phyloP scores from a whole-genome alignment of 2,329 filamentous ascomycete genomes.

The Hymenotorrendiella dingleyae region DNA sequence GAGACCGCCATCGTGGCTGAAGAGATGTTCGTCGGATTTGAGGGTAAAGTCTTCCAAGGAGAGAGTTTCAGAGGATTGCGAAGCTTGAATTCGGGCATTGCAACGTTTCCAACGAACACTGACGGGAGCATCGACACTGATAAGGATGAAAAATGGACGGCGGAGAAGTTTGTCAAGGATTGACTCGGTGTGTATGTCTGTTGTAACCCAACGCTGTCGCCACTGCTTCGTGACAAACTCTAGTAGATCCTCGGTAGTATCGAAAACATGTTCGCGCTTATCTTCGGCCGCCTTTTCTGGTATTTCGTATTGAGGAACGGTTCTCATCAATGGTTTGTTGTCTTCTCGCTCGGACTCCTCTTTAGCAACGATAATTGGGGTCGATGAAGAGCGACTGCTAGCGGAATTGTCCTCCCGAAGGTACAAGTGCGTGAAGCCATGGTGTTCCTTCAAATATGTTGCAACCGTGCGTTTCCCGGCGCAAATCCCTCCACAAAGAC shows the following conservation, averaged over 20 bases:
- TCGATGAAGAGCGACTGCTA: neutral
- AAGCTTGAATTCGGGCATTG: constrained; percentile 42
- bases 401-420: constrained; percentile 36
- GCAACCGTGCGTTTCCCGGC: constrained; percentile 88
- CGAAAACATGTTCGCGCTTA: constrained; percentile 42
- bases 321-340: constrained; percentile 1
- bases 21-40: constrained; percentile 68
- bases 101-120: constrained; percentile 78
- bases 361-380: neutral
- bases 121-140: constrained; percentile 87
- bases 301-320: constrained; percentile 8
- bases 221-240: constrained; percentile 83
- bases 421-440: constrained; percentile 71
- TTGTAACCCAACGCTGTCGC: constrained; percentile 80
- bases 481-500: constrained; percentile 80
- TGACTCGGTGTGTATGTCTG: constrained; percentile 67
- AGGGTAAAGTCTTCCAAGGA: constrained; percentile 50
- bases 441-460: constrained; percentile 76
- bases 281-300: constrained; percentile 7
- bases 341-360: constrained; percentile 5
- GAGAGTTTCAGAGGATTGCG: constrained; percentile 15
- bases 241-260: constrained; percentile 61
- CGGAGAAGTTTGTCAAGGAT: constrained; percentile 70
- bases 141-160: constrained; percentile 86
- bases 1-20: constrained; percentile 57